A percentile compares a stretch with the other conserved stretches of the same genome.
Evolutionary conservation across 2,329 filamentous ascomycete species (phyloP).

Genomic region (Chaetomiaceae sp.): DNA sequence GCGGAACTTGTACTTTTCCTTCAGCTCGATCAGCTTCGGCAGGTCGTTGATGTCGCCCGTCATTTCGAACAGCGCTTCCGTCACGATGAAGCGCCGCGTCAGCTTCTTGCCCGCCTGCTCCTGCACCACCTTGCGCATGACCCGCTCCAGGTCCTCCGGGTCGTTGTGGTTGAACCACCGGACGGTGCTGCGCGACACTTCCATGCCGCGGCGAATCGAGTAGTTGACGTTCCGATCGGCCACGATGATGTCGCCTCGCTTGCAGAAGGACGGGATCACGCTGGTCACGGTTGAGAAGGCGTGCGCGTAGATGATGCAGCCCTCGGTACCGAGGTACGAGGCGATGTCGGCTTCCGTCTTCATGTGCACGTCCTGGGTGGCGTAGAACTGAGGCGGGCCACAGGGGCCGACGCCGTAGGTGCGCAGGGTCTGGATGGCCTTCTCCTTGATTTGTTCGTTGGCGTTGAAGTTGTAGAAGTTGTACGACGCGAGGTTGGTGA

Average conservation of each 20-base stretch:
- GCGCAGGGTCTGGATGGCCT: conserved; percentile 86
- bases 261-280: conserved; percentile 94
- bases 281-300: conserved; percentile 95
- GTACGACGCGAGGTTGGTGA: conserved; percentile 88
- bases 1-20: conserved; percentile 95
- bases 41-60: conserved; percentile 79
- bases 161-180: conserved; percentile 95
- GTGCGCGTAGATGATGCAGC: conserved; percentile 92
- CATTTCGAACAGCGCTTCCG: conserved; percentile 89
- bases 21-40: conserved; percentile 85
- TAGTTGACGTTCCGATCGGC: conserved; percentile 92
- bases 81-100: conserved; percentile 91
- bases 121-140: conserved; percentile 77
- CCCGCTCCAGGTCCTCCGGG: conserved; percentile 83
- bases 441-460: conserved; percentile 89
- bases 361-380: conserved; percentile 96
- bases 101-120: conserved; percentile 83
- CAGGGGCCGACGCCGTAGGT: conserved; percentile 96
- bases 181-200: conserved; percentile 86
- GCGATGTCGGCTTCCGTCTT: conserved; percentile 94
- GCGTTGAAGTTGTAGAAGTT: conserved; percentile 97
- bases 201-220: conserved; percentile 86
- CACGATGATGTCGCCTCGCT: conserved; percentile 94
- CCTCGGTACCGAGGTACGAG: conserved; percentile 76
- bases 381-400: conserved; percentile 95